Percentiles rank a stretch among this genome's conserved stretches.
phyloP scores from a whole-genome alignment of 345 rosid species.

The Noccaea caerulescens region DNA sequence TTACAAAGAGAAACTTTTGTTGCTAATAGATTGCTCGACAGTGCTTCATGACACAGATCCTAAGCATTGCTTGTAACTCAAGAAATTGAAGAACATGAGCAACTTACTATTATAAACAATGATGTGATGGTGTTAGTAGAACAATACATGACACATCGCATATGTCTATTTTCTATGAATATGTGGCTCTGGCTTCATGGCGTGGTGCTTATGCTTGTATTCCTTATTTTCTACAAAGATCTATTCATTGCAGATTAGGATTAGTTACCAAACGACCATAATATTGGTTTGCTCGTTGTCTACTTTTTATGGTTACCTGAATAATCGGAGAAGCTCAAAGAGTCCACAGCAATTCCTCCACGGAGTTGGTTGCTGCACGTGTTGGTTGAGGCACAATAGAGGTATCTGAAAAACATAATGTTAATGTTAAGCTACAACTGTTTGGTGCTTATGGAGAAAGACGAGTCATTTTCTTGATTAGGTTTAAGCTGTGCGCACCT shows the following conservation, averaged over 20 bases:
- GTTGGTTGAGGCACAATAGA: conserved; percentile 24
- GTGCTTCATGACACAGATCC: conserved; percentile 8
- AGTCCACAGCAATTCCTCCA: conserved; percentile 87
- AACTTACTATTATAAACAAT: conserved; percentile 6
- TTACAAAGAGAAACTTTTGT: conserved; percentile 6
- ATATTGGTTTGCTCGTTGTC: background rate
- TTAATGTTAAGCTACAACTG: conserved; percentile 8
- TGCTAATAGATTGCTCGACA: conserved; percentile 15
- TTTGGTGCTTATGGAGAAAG: background rate
- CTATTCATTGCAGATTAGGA: background rate
- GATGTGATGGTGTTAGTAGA: background rate
- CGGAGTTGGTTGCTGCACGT: conserved; percentile 41
- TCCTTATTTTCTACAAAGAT: conserved; percentile 1
- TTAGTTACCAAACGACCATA: conserved; percentile 5
- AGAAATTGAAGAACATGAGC: background rate
- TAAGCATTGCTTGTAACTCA: conserved; percentile 1
- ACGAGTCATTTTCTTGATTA: background rate
- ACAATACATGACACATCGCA: background rate
- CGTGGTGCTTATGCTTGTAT: conserved; percentile 9
- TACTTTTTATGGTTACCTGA: background rate
- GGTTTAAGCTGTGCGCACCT: conserved; percentile 45
- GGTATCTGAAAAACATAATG: conserved; percentile 30
- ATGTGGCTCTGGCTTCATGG: background rate
- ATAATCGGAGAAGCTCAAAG: conserved; percentile 52
- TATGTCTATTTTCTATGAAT: conserved; percentile 2